Conservation (phyloP, 2,329 filamentous ascomycete species). For the Raffaelea deltoideospora region DNA sequence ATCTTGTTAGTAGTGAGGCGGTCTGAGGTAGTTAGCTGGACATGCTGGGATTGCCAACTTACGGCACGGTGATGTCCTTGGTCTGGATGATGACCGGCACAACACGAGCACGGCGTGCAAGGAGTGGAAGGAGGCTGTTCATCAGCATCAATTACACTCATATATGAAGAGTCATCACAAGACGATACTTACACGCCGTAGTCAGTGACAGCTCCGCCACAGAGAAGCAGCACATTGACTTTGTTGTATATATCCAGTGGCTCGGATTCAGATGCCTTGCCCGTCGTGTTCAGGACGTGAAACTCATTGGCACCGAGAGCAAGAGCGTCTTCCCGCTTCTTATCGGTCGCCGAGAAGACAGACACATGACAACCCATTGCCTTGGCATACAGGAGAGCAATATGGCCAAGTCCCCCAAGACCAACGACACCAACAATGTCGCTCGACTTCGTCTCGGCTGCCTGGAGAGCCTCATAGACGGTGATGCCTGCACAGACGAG, state of each 20-base stretch:
- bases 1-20: no score
- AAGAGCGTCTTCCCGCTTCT: slow-evolving; percentile 4
- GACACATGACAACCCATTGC: slow-evolving; percentile 6
- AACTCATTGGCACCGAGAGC: slow-evolving; percentile 6
- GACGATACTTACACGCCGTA: not conserved
- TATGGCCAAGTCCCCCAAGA: slow-evolving; percentile 45
- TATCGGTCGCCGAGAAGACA: slow-evolving; percentile 4
- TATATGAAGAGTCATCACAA: not conserved
- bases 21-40: not conserved
- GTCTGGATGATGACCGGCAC: slow-evolving; percentile 4
- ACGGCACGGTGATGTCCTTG: slow-evolving; percentile 1
- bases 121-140: slow-evolving; percentile 1
- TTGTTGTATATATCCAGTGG: no score
- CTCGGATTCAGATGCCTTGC: slow-evolving; percentile 19
- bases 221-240: slow-evolving; percentile 29
- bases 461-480: slow-evolving; percentile 19
- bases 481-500: slow-evolving; percentile 13
- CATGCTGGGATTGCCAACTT: not conserved
- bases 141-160: not conserved
- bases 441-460: slow-evolving; percentile 11
- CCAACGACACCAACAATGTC: slow-evolving; percentile 20
- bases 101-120: slow-evolving; percentile 3
- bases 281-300: slow-evolving; percentile 17
- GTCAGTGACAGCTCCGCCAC: slow-evolving; percentile 1
- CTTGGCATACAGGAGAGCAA: slow-evolving; percentile 46